Percentiles rank a stretch among this genome's conserved stretches.
Evolutionary conservation across 2,329 filamentous ascomycete species (phyloP).

Genomic region (Alternaria incomplexa): DNA sequence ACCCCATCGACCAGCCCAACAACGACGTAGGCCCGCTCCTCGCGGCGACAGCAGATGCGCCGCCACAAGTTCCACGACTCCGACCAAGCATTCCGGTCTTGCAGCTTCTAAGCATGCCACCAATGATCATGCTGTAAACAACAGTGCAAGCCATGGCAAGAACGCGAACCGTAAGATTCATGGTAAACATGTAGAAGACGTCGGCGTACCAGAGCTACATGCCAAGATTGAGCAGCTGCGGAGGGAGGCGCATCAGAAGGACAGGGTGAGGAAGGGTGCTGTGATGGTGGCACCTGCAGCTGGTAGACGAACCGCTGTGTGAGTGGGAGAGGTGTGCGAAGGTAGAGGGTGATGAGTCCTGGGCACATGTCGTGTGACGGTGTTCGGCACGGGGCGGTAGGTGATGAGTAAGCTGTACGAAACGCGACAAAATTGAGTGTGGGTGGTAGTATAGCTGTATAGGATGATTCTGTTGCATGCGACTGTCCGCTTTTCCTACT

Average conservation of each 20-base stretch:
- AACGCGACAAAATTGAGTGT: neutral
- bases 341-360: neutral
- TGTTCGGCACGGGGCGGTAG: neutral
- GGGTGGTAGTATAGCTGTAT: neutral
- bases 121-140: neutral
- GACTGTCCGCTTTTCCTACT: neutral
- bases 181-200: neutral
- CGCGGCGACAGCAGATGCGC: neutral
- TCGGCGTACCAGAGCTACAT: neutral
- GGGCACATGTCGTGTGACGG: neutral
- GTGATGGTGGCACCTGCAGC: neutral
- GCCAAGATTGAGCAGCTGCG: neutral
- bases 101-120: neutral
- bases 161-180: neutral
- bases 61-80: neutral
- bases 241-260: neutral
- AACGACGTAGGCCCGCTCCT: neutral
- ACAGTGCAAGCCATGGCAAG: neutral
- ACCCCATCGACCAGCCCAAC: neutral
- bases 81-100: neutral
- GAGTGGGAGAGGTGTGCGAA: neutral
- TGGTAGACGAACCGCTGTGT: neutral
- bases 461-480: no score
- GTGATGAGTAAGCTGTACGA: neutral
- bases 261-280: neutral